A percentile compares a stretch with the other conserved stretches of the same genome.
Evolutionary conservation across 2,329 filamentous ascomycete species (phyloP).

Genomic region (Escovopsis sp.): DNA sequence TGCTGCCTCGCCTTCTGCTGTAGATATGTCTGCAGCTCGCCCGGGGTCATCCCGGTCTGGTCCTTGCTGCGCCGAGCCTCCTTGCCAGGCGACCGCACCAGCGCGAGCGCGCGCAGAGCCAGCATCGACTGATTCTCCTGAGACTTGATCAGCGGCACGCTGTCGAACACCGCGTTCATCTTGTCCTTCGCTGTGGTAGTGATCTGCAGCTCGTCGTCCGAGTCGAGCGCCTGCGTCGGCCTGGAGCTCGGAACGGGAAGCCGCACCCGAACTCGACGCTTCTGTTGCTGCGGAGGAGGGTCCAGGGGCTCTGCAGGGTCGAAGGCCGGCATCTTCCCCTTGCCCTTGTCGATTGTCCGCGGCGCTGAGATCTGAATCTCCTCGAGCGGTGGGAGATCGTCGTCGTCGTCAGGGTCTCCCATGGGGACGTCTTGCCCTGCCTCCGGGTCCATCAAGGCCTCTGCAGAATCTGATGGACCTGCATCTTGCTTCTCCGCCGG

Average conservation of each 20-base stretch:
- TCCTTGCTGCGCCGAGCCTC: constrained; percentile 27
- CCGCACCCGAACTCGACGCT: constrained; percentile 37
- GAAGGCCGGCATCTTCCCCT: no score
- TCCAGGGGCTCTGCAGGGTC: constrained; percentile 19
- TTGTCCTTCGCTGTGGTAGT: constrained; percentile 33
- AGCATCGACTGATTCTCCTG: constrained; percentile 50
- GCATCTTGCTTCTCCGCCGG: constrained; percentile 20
- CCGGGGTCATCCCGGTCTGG: constrained; percentile 47
- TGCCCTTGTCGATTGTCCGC: constrained; percentile 8
- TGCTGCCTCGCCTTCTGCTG: constrained; percentile 64
- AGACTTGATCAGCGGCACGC: constrained; percentile 46
- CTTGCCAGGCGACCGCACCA: constrained; percentile 50
- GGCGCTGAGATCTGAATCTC: constrained; percentile 1
- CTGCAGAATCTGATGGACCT: constrained; percentile 3
- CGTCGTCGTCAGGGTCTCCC: no score
- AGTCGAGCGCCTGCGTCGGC: constrained; percentile 23
- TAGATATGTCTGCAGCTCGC: constrained; percentile 54
- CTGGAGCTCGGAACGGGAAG: constrained; percentile 28
- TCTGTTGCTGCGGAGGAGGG: constrained; percentile 14
- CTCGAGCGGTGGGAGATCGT: no score
- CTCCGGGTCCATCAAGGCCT: constrained; percentile 3
- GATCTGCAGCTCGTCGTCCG: constrained; percentile 53
- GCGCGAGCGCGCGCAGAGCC: constrained; percentile 58
- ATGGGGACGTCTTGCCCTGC: no score
- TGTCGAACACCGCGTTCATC: constrained; percentile 54